phyloP scores from a whole-genome alignment of 768 basidiomycete species.

The Lentinula guzmanii region DNA sequence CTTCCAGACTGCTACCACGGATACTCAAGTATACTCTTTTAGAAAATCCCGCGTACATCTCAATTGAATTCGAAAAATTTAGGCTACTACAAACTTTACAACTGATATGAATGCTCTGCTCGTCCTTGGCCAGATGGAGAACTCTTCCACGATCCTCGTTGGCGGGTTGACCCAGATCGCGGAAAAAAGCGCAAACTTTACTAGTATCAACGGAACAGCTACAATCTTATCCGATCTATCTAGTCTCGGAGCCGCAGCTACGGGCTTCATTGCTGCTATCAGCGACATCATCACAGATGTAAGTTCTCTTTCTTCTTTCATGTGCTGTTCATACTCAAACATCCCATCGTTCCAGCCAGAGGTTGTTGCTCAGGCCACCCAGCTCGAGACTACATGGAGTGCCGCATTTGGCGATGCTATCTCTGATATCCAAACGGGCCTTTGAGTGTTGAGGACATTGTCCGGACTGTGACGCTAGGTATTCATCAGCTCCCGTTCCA shows the following conservation, averaged over 20 bases:
- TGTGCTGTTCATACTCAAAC: not conserved
- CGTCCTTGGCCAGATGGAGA: not conserved
- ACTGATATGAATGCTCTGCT: not conserved
- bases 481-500: not conserved
- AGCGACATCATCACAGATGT: not conserved
- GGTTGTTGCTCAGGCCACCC: not conserved
- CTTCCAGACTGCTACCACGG: not conserved
- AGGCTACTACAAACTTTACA: not conserved
- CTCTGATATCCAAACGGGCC: not conserved
- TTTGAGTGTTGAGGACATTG: not conserved
- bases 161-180: not conserved
- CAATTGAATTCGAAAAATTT: not conserved
- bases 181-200: not conserved
- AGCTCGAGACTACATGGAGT: not conserved
- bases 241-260: not conserved
- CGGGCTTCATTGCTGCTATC: not conserved
- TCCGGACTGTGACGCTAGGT: not conserved
- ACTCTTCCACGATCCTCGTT: not conserved
- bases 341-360: not conserved
- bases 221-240: not conserved
- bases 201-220: not conserved
- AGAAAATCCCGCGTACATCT: not conserved
- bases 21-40: not conserved
- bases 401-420: conserved; percentile 1
- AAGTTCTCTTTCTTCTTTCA: not conserved